Base-by-base conservation (phyloP, 441 rosid genomes). In the Dalechampia spathulata region DNA sequence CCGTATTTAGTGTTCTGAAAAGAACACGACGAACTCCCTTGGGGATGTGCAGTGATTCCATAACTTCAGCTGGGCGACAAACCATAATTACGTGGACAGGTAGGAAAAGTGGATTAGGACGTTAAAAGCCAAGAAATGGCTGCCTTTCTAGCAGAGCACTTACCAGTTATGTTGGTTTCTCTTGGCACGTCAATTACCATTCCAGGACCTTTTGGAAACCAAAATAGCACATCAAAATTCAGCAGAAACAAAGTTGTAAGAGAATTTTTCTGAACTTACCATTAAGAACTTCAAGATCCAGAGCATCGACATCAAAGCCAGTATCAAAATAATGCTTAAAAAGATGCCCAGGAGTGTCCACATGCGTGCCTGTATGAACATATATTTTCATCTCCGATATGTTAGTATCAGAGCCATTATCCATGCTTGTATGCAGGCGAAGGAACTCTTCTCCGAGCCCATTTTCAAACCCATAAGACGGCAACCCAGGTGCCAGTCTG, bases 131-230 rank as follows among this genome's bases (percentile, higher is more conserved):
- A n/a, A n/a, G n/a, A n/a, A n/a, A n/a, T n/a, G n/a, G n/a, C n/a
- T n/a, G n/a, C n/a, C n/a, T n/a, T n/a, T n/a, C 1, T 4, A 5
- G 20, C 41, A 49, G 42, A 49, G 43, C 13, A 45, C 73, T 25
- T 72, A 76, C 87, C 87, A 41, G 84, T 78, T 32, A 82, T 73
- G 63, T 82, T 79, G 14, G 65, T 61, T 49, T 70, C 62, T 58
- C 77, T 79, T 9, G 81, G 87, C 60, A 71, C 82, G 56, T 79
- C 77, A 49, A 82, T 61, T 30, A 82, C 61, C 43, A 79, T 40
- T 9, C 65, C 84, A 38, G 82, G 82, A 57, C 87, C 84, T 78
- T 19, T 20, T 20, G n/a, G 15, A 25, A 59, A 27, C 20, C 23
- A 39, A 48, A 32, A 60, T 4, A 5, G 17, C n/a, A 40, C 15